phyloP scores from a whole-genome alignment of 1,284 basidiomycete species.

The Bondarzewia mesenterica region DNA sequence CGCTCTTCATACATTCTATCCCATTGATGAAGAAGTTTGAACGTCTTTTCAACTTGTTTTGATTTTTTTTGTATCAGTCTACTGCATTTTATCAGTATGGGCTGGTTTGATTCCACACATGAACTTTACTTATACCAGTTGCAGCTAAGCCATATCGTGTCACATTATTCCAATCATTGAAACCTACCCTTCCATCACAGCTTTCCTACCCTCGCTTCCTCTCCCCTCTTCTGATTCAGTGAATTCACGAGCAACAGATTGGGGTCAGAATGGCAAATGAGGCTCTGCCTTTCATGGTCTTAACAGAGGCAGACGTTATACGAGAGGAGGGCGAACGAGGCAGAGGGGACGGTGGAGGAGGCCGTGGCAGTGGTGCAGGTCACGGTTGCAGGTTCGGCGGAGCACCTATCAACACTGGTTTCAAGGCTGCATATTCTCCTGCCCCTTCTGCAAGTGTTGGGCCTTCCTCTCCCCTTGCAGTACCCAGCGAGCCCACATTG shows the following conservation, averaged over 20 bases:
- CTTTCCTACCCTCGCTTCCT: conserved; percentile 12
- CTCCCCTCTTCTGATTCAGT: conserved; percentile 2
- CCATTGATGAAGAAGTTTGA: too few relatives aligned
- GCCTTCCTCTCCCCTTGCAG: too few relatives aligned
- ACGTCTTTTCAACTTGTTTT: too few relatives aligned
- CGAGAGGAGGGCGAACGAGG: conserved; percentile 19
- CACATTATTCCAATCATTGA: too few relatives aligned
- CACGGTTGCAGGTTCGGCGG: neutral
- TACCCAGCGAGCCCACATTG: too few relatives aligned
- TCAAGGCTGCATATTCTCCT: neutral
- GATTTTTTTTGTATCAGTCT: too few relatives aligned
- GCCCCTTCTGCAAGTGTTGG: too few relatives aligned
- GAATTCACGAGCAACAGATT: conserved; percentile 27
- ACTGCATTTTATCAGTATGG: too few relatives aligned
- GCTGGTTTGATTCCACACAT: too few relatives aligned
- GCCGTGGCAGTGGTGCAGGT: neutral
- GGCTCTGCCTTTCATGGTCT: conserved; percentile 38
- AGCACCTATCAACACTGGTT: conserved; percentile 3
- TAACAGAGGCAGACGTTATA: conserved; percentile 26
- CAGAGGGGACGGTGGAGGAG: conserved; percentile 1
- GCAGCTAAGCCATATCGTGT: too few relatives aligned
- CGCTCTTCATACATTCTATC: too few relatives aligned
- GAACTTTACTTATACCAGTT: too few relatives aligned
- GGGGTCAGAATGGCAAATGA: conserved; percentile 41
- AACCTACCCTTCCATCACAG: conserved; percentile 10